Evolutionary conservation across 768 basidiomycete species (phyloP), one percentile per base, ranked within the genome.

Genomic region (Cystofilobasidium ferigula): DNA sequence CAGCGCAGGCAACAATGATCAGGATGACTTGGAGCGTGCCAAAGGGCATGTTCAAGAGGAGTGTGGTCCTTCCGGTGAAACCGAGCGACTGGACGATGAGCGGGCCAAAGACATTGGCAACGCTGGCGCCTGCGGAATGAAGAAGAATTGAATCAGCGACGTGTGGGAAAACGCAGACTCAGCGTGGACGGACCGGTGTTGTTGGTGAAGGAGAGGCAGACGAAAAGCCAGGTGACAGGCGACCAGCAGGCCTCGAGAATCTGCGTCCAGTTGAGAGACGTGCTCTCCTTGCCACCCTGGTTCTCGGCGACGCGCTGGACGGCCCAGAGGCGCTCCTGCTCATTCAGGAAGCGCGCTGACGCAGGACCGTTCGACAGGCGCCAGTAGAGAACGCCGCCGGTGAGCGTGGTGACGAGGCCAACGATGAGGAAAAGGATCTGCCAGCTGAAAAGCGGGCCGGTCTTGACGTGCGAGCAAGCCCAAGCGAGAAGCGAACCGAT

Each of bases 371-470:
- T 69, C 56, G 70, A 64, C 43, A 72, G 62, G 26, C 57, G 48
- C 57, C 32, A 69, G 65, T 57, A 71, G 66, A 68, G 40, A 54
- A 64, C 10, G 40, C 69, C 67, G 0, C 40, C 70, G 63, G 71
- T 73, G 47, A 76, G 73, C 32, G 80, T 71, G 9, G 80, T 80
- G 22, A 79, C 67, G 0, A 78, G 69, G 16, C 80, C 81, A 47
- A 78, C 79, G 71, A 80, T 78, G 6, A 81, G 70, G 73, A 81
- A 82, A 38, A 81, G 81, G 34, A 74, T 74, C 75, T 74, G 80
- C 67, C 80, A 82, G 9, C 79, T 74, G 54, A 74, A 70, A 1
- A 80, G 71, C 16, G 18, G 35, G 13, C 43, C 28, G 16, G 20
- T 28, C 26, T 5, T 12, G 51, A 54, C 32, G 51, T 79, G 79